Evolutionary conservation across 306 rosid genomes (phyloP).

Genomic region (Rosa rugosa): DNA sequence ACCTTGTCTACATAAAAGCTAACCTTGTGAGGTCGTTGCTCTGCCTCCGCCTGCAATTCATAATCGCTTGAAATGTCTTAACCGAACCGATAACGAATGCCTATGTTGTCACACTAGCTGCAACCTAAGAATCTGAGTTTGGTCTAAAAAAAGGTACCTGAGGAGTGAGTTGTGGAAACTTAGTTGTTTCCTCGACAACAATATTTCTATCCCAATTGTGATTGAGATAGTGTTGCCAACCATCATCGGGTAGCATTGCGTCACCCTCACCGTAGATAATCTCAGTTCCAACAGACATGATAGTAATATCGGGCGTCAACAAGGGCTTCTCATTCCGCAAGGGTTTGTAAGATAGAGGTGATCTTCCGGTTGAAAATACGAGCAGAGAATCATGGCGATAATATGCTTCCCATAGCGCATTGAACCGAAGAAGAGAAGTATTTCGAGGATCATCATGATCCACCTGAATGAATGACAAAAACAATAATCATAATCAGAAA

Average conservation of each 20-base stretch:
- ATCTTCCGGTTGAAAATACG: conserved; percentile 88
- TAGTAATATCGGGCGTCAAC: conserved; percentile 72
- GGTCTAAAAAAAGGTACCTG: conserved; percentile 43
- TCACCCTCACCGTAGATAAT: conserved; percentile 60
- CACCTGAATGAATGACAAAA: conserved; percentile 44
- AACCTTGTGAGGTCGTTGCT: conserved; percentile 81
- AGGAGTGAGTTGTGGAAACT: conserved; percentile 60
- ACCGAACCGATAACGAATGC: no score
- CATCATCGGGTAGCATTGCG: conserved; percentile 42
- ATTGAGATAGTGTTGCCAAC: conserved; percentile 57
- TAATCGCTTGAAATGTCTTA: conserved; percentile 20
- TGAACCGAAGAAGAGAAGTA: conserved; percentile 62
- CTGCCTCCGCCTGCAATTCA: conserved; percentile 61
- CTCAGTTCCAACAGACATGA: conserved; percentile 87
- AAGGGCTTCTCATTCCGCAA: conserved; percentile 61
- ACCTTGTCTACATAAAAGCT: conserved; percentile 76
- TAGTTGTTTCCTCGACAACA: conserved; percentile 64
- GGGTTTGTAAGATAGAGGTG: conserved; percentile 50
- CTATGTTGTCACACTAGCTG: background rate
- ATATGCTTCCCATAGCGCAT: conserved; percentile 79
- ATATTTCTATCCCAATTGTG: conserved; percentile 63
- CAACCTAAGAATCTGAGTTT: background rate
- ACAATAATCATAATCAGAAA: background rate
- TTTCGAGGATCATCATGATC: conserved; percentile 70
- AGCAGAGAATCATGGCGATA: conserved; percentile 77